These are phyloP conservation scores for Eucalyptus rudis DNA, from an alignment of 345 rosid genomes.

Conservation along the genomic window DNA sequence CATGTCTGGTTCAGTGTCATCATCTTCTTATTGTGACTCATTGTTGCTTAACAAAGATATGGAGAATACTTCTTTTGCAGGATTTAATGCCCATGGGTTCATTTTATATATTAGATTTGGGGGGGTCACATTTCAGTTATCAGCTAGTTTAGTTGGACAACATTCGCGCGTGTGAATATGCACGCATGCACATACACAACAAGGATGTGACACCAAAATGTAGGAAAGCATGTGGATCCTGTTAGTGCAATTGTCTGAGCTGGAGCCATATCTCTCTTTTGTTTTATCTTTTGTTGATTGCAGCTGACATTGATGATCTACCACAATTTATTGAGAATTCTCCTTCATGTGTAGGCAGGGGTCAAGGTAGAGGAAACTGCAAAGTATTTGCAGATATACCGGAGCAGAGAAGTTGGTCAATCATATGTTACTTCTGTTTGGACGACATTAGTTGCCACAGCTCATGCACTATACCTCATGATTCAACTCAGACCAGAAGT, in stretches of 20 bases:
- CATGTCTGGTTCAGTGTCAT: background rate
- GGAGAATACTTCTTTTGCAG: background rate
- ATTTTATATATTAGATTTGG: background rate
- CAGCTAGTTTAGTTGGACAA: background rate
- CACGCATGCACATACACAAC: background rate
- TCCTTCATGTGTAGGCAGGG: background rate
- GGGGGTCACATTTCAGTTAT: background rate
- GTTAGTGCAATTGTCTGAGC: background rate
- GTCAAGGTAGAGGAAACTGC: conserved; percentile 24
- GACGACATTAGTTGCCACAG: conserved; percentile 61
- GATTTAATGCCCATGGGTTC: background rate
- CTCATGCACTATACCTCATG: conserved; percentile 69
- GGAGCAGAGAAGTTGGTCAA: conserved; percentile 97
- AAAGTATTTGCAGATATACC: conserved; percentile 63
- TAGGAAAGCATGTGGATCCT: background rate
- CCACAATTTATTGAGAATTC: background rate
- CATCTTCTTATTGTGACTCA: background rate
- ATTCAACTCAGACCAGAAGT: conserved; percentile 76
- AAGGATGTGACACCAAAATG: background rate
- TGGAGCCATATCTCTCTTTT: background rate
- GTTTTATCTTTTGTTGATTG: background rate
- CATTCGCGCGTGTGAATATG: accelerated
- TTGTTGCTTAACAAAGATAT: background rate
- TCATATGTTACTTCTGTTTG: conserved; percentile 78
- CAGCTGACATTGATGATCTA: background rate